phyloP scores from a whole-genome alignment of 2,329 filamentous ascomycete genomes.

The Aspergillus fructus region DNA sequence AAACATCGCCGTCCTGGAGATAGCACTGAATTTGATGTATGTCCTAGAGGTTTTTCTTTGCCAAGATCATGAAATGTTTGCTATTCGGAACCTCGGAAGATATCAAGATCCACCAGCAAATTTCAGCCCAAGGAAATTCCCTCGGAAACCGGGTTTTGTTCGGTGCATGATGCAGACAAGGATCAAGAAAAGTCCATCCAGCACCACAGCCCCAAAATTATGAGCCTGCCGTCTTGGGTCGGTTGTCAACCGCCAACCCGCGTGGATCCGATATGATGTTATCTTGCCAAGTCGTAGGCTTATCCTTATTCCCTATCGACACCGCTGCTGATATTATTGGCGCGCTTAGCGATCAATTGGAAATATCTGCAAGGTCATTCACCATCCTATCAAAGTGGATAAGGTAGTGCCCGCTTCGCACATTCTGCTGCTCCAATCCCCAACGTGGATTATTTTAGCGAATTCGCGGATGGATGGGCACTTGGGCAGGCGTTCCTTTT shows the following conservation, averaged over 20 bases:
- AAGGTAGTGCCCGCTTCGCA: background rate
- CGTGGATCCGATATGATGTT: conserved; percentile 1
- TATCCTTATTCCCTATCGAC: background rate
- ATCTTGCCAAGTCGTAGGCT: background rate
- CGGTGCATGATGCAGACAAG: background rate
- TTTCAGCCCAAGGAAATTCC: background rate
- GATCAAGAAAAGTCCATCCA: background rate
- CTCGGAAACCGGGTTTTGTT: background rate
- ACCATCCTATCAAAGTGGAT: background rate
- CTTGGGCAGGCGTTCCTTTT: too few relatives aligned
- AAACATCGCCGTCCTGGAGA: background rate
- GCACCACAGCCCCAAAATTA: background rate
- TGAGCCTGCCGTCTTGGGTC: too few relatives aligned
- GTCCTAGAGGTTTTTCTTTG: too few relatives aligned
- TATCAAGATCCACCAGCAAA: background rate
- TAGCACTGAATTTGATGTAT: too few relatives aligned
- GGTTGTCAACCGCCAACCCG: background rate
- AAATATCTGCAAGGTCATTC: conserved; percentile 3
- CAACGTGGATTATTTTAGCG: too few relatives aligned
- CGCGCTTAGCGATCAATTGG: background rate
- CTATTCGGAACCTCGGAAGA: background rate
- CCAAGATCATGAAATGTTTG: background rate
- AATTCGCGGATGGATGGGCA: too few relatives aligned
- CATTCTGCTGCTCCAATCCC: background rate
- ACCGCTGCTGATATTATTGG: background rate